phyloP scores from a whole-genome alignment of 2,329 filamentous ascomycete genomes.

The Tetracladium maxilliforme region DNA sequence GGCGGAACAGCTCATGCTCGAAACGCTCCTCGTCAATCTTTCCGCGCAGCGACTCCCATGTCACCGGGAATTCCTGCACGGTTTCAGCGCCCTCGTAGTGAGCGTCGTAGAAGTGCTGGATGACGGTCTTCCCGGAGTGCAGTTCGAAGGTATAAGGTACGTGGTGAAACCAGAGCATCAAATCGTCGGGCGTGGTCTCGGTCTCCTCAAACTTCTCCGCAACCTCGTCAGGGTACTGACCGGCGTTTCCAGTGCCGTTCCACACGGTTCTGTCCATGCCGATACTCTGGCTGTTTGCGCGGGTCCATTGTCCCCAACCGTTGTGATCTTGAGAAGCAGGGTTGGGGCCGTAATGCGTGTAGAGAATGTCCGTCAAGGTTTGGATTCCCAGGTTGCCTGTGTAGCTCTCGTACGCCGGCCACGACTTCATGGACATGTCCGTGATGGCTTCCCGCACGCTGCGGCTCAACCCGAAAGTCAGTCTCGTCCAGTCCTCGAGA shows the following conservation, averaged over 20 bases:
- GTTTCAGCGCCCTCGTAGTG: constrained; percentile 44
- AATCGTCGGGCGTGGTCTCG: constrained; percentile 49
- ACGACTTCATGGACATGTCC: constrained; percentile 51
- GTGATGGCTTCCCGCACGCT: constrained; percentile 43
- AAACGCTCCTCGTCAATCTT: constrained; percentile 45
- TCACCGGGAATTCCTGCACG: constrained; percentile 38
- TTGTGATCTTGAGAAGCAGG: constrained; percentile 52
- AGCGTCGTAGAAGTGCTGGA: constrained; percentile 51
- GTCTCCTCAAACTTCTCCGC: constrained; percentile 41
- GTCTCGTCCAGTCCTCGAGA: constrained; percentile 49
- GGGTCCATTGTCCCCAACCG: constrained; percentile 59
- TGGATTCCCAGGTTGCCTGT: constrained; percentile 56
- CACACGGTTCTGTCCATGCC: constrained; percentile 59
- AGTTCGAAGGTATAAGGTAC: constrained; percentile 50
- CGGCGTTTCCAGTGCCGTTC: constrained; percentile 51
- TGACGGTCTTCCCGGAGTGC: constrained; percentile 49
- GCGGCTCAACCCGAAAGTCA: constrained; percentile 45
- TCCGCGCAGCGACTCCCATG: constrained; percentile 38
- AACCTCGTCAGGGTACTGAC: constrained; percentile 50
- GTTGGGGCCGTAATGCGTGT: constrained; percentile 53
- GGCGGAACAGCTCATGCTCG: constrained; percentile 39
- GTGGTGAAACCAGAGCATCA: constrained; percentile 64
- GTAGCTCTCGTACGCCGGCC: constrained; percentile 59
- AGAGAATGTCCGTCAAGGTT: constrained; percentile 52
- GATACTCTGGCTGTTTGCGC: constrained; percentile 41